Base-by-base conservation (phyloP, 2,329 filamentous ascomycete genomes). In the Colletotrichum sp. region DNA sequence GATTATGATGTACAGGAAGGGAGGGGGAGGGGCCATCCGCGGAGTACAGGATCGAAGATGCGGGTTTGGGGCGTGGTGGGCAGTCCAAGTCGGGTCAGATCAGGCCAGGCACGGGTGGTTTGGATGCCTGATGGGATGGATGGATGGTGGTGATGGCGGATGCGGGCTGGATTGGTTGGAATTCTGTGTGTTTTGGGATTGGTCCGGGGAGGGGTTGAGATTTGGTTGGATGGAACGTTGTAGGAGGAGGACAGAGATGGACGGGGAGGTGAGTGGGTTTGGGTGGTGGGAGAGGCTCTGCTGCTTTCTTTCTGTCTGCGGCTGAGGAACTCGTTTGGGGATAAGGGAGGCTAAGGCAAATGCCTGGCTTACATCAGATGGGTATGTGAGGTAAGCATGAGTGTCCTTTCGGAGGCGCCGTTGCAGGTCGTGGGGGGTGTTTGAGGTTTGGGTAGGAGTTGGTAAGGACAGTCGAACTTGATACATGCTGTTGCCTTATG, bases 41-140 rank as follows among this genome's bases (percentile, higher is more conserved):
- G 24, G 71, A 63, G 71, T 70, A 73, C 71, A 73, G 71, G 59
- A 59, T 73, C 71, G 71, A 32, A 70, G 36, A 73, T 64, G 71
- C 57, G 68, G 71, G 71, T n/a, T 59, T n/a, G 66, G 30, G 71
- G 71, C 71, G 57, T 32, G 18, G 39, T 3, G 39, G 5, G 39
- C 39, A 44, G 39, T 21, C 8, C n/a, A n/a, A n/a, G 44, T 8
- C 34, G 18, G 13, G 28, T 36, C 60, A 18, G 18, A 32, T 60
- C 57, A 32, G 59, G 59, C 30, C n/a, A 21, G 44, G 44, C 44
- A 52, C 44, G 44, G 44, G 10, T 12, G 18, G 44, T 52, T 52
- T 52, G 10, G 44, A 52, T 52, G 44, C 44, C 44, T 52, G n/a
- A 52, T 13, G 44, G n/a, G 44, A 52, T 21, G 44, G 39, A 7